A percentile compares a stretch with the other conserved stretches of the same genome.
Evolutionary conservation across 495 filamentous ascomycete species (phyloP).

Genomic region (Aspergillus funiculosus): DNA sequence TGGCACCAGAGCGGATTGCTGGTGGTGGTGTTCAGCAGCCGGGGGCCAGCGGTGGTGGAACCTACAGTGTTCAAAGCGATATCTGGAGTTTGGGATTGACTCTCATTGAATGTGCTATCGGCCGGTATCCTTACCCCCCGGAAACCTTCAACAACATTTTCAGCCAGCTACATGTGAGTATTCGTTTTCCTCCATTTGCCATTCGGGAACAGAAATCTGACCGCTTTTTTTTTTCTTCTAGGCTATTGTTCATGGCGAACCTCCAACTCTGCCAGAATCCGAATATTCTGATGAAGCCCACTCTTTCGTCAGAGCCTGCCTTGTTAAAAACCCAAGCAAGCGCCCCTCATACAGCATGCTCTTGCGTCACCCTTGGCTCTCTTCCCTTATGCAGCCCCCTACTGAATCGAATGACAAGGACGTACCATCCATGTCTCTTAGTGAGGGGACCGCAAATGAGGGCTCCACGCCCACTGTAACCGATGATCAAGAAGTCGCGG

Average conservation of each 20-base stretch:
- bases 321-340: conserved; percentile 87
- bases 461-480: conserved; percentile 36
- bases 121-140: conserved; percentile 92
- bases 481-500: conserved; percentile 72
- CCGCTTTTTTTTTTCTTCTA: conserved; percentile 34
- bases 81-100: conserved; percentile 95
- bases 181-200: neutral
- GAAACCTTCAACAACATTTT: conserved; percentile 99
- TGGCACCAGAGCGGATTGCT: conserved; percentile 94
- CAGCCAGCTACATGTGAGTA: conserved; percentile 89
- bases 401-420: conserved; percentile 74
- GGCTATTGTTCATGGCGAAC: conserved; percentile 96
- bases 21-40: conserved; percentile 76
- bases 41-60: conserved; percentile 65
- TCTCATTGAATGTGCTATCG: conserved; percentile 95
- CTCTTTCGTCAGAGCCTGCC: conserved; percentile 81
- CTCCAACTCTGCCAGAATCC: conserved; percentile 73
- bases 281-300: conserved; percentile 74
- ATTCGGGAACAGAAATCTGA: neutral
- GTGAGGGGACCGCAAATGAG: conserved; percentile 35
- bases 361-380: conserved; percentile 82
- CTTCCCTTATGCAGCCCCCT: conserved; percentile 71
- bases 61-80: conserved; percentile 96
- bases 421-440: conserved; percentile 33
- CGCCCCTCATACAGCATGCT: conserved; percentile 88